Evolutionary conservation across 352 stramenopile species (phyloP), one percentile per base, ranked within the genome.

Genomic region (Thraustochytrium striatum): DNA sequence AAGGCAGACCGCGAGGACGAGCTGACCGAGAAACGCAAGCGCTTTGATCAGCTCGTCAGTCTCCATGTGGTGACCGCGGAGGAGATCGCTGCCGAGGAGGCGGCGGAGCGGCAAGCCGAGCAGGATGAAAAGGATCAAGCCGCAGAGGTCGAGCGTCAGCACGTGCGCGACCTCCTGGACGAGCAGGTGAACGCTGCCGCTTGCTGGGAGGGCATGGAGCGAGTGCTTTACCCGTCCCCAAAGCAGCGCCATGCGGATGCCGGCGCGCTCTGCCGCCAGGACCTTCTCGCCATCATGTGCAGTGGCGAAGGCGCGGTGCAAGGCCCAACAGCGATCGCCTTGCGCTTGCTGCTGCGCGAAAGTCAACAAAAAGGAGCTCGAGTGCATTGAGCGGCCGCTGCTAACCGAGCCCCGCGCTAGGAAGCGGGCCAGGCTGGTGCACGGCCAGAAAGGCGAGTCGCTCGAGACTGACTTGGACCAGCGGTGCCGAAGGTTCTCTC

Each of bases 401-500:
- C 41, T 75, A 9, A 30, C n/a, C 5, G 65, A 75, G 36, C 65
- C 65, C 19, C 44, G 65, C 13, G 61, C 68, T 39, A 8, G 38
- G 7, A 39, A 43, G 3, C 28, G 44, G 19, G 25, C 43, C 1
- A 58, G 41, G 43, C 43, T 75, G 11, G 39, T 9, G 5, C 68
- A 61, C 32, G 65, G 21, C n/a, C 30, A 61, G 13, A 61, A 75
- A 9, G 52, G 32, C 50, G 50, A 30, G n/a, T 39, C 43, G n/a
- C 82, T 93, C 0, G 87, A 93, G 33, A 84, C 88, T 30, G 92
- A 97, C 62, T 80, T 96, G 1, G 92, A 97, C 68, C 84, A 85
- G 3, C 86, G 91, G 13, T 96, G 90, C 58, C 85, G 92, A 0
- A 91, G n/a, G 86, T 97, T 19, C 91, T 95, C 52, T 84, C 87